These are phyloP conservation scores for Domatiomyces globalis DNA, from an alignment of 2,329 filamentous ascomycete species.

Conservation along the genomic window DNA sequence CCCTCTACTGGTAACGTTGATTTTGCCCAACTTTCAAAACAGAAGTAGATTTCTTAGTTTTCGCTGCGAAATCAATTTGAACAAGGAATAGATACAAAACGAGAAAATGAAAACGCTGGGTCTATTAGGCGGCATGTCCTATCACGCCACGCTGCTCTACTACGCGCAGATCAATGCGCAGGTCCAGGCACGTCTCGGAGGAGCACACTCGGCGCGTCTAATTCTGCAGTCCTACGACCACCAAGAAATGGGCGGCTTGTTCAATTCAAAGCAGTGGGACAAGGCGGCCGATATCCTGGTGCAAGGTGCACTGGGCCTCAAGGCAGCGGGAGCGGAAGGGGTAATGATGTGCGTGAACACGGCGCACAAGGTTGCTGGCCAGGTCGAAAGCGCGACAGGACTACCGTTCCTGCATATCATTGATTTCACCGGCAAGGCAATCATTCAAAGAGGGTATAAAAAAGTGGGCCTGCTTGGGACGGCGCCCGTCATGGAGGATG, in stretches of 20 bases:
- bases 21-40: too few species aligned
- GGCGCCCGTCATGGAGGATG: conserved; percentile 9
- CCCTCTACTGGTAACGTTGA: too few species aligned
- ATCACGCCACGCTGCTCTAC: conserved; percentile 3
- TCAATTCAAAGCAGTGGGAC: neutral
- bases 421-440: conserved; percentile 4
- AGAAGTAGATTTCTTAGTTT: too few species aligned
- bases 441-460: neutral
- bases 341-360: too few species aligned
- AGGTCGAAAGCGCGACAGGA: neutral
- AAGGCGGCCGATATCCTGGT: conserved; percentile 1
- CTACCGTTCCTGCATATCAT: conserved; percentile 9
- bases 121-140: conserved; percentile 6
- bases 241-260: neutral
- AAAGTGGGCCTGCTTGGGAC: conserved; percentile 9
- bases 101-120: conserved; percentile 5
- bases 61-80: too few species aligned
- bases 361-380: too few species aligned
- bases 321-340: too few species aligned
- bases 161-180: conserved; percentile 4
- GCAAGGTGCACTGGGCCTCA: too few species aligned
- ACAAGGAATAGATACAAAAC: too few species aligned
- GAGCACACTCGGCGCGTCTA: conserved; percentile 1
- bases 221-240: conserved; percentile 7
- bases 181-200: conserved; percentile 1